phyloP scores from a whole-genome alignment of 2,329 filamentous ascomycete genomes.

The Fonsecaea erecta region DNA sequence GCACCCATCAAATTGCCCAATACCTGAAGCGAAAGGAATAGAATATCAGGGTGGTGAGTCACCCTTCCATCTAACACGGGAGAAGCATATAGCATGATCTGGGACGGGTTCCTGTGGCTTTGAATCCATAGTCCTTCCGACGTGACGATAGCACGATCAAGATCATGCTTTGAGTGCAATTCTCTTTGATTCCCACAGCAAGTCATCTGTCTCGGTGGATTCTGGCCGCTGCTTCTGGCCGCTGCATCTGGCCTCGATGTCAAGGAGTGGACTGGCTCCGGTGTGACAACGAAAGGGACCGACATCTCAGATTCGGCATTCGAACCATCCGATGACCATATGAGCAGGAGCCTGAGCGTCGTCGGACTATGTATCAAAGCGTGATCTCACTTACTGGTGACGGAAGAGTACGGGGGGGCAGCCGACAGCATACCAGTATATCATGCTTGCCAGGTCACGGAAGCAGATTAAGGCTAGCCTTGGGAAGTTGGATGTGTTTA shows the following conservation, averaged over 20 bases:
- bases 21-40: neutral
- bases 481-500: neutral
- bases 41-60: neutral
- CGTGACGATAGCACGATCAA: neutral
- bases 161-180: neutral
- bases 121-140: neutral
- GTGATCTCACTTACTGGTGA: neutral
- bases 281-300: neutral
- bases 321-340: neutral
- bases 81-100: neutral
- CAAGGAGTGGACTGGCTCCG: neutral
- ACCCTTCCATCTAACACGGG: neutral
- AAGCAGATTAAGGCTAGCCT: neutral
- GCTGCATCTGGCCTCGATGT: neutral
- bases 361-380: no score
- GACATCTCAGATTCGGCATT: neutral
- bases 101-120: neutral
- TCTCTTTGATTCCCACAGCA: neutral
- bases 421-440: neutral
- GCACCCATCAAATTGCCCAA: conserved; percentile 22
- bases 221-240: neutral
- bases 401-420: neutral
- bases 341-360: neutral
- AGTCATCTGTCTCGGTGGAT: neutral
- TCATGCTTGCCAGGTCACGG: neutral